Conservation (phyloP, 2,329 filamentous ascomycete species). For the Colletotrichum shisoi region DNA sequence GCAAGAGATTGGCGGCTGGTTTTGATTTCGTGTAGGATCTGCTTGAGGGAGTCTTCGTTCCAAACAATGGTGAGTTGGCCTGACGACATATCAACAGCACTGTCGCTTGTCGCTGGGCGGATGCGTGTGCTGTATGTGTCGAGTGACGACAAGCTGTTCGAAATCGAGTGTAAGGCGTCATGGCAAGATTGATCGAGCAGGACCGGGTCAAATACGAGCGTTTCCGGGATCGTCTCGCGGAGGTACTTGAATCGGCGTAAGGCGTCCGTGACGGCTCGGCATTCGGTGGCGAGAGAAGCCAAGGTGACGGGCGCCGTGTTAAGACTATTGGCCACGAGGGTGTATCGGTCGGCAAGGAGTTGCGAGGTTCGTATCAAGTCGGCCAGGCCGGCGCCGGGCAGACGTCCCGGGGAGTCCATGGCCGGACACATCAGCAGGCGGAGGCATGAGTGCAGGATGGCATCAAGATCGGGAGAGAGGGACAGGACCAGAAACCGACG, state of each 20-base stretch:
- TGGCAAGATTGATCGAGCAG: constrained; percentile 34
- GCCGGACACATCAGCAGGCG: constrained; percentile 31
- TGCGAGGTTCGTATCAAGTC: constrained; percentile 29
- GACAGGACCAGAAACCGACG: neutral
- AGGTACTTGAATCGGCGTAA: constrained; percentile 34
- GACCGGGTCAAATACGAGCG: constrained; percentile 18
- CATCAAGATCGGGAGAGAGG: constrained; percentile 14
- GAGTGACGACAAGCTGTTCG: constrained; percentile 25
- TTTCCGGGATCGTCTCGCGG: constrained; percentile 24
- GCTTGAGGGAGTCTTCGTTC: constrained; percentile 38
- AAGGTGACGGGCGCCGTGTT: constrained; percentile 41
- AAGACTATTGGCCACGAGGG: constrained; percentile 32
- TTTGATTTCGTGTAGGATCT: constrained; percentile 25
- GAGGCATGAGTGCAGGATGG: constrained; percentile 11
- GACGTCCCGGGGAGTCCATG: constrained; percentile 39
- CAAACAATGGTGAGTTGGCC: constrained; percentile 39
- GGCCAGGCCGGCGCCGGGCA: constrained; percentile 32
- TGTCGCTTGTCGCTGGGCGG: constrained; percentile 25
- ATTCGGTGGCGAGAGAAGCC: constrained; percentile 40
- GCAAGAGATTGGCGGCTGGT: constrained; percentile 33
- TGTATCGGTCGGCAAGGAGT: constrained; percentile 31
- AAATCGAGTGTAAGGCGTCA: constrained; percentile 31
- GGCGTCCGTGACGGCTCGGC: constrained; percentile 31
- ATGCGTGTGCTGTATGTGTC: constrained; percentile 32
- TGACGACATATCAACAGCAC: constrained; percentile 28